Evolutionary conservation across 2,329 filamentous ascomycete species (phyloP).

Genomic region (Trichothecium roseum): DNA sequence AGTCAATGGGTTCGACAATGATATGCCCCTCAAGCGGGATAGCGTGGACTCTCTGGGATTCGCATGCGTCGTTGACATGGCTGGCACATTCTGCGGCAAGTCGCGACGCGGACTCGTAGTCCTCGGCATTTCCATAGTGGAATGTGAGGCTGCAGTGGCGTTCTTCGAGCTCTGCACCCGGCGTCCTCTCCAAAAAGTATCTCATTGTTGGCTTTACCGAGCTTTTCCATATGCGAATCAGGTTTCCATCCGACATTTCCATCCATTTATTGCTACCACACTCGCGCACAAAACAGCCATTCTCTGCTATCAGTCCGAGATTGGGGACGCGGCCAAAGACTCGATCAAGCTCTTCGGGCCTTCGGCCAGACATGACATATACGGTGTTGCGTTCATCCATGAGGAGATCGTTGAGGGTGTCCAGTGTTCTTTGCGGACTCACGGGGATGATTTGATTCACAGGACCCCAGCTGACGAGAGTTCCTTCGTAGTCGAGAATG

Average conservation of each 20-base stretch:
- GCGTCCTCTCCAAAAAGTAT: conserved; percentile 84
- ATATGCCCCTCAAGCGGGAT: conserved; percentile 71
- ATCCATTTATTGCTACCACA: conserved; percentile 61
- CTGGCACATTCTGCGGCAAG: conserved; percentile 85
- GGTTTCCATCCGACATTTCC: conserved; percentile 61
- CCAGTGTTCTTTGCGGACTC: conserved; percentile 73
- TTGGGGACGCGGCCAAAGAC: conserved; percentile 76
- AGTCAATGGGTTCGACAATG: conserved; percentile 74
- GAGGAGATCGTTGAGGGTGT: conserved; percentile 71
- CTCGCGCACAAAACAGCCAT: conserved; percentile 80
- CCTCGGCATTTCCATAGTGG: conserved; percentile 76
- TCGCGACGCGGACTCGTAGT: conserved; percentile 62
- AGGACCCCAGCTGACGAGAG: conserved; percentile 77
- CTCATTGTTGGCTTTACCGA: conserved; percentile 73
- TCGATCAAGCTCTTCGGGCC: conserved; percentile 77
- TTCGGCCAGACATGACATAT: conserved; percentile 87
- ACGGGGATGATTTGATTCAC: conserved; percentile 76
- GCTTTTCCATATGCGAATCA: conserved; percentile 70
- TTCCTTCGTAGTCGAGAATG: conserved; percentile 89
- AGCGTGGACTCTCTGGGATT: conserved; percentile 73
- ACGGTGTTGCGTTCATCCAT: conserved; percentile 74
- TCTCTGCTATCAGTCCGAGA: conserved; percentile 86
- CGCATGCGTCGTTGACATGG: conserved; percentile 90
- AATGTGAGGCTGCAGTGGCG: conserved; percentile 87
- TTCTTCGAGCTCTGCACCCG: conserved; percentile 79